phyloP scores from a whole-genome alignment of 179 eudicot genomes.

The Corrigiola litoralis region DNA sequence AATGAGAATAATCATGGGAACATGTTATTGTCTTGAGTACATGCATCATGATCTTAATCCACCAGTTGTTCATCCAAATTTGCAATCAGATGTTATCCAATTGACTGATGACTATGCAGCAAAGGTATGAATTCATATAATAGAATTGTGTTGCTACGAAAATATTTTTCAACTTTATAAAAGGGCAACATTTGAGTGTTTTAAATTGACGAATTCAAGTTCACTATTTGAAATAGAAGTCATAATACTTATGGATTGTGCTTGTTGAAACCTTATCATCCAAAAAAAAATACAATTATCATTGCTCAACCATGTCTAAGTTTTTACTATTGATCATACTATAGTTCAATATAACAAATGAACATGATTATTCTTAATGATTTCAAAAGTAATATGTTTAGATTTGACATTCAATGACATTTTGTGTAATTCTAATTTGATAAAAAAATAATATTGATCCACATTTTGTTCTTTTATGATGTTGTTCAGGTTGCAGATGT shows the following conservation, averaged over 20 bases:
- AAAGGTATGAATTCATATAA: slow-evolving; percentile 66
- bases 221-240: too few species aligned
- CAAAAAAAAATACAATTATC: too few species aligned
- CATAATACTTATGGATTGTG: too few species aligned
- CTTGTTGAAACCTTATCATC: too few species aligned
- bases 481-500: slow-evolving; percentile 55
- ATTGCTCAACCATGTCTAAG: too few species aligned
- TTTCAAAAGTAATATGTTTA: too few species aligned
- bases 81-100: slow-evolving; percentile 48
- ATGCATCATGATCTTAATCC: slow-evolving; percentile 73
- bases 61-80: slow-evolving; percentile 45
- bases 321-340: too few species aligned
- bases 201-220: too few species aligned
- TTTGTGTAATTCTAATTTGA: neutral
- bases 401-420: neutral
- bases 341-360: too few species aligned
- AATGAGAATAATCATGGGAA: slow-evolving; percentile 81
- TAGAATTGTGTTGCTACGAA: neutral
- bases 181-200: too few species aligned
- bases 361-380: too few species aligned
- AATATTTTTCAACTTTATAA: too few species aligned
- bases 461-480: neutral
- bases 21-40: slow-evolving; percentile 79
- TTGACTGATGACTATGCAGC: slow-evolving; percentile 85
- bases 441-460: neutral